Evolutionary conservation across 1,284 basidiomycete genomes (phyloP).

Genomic region (Cryptococcus sp.): DNA sequence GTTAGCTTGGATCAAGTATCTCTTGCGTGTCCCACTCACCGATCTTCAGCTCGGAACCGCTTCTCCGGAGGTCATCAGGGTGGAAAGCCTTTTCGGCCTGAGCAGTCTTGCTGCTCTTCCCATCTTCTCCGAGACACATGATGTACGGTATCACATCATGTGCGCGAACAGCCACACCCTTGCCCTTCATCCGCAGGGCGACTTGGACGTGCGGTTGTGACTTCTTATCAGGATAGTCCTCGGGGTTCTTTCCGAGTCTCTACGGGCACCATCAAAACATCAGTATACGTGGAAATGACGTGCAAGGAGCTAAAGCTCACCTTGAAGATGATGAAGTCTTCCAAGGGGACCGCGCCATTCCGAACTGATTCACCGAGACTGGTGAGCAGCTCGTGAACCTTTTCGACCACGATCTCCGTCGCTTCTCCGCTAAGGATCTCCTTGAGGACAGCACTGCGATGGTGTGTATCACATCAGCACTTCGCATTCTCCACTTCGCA

Average conservation of each 20-base stretch:
- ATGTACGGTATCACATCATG: constrained; percentile 97
- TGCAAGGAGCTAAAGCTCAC: constrained; percentile 53
- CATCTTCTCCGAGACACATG: constrained; percentile 80
- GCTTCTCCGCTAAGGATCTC: constrained; percentile 89
- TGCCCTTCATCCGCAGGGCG: constrained; percentile 84
- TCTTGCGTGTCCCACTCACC: constrained; percentile 58
- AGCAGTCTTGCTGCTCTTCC: constrained; percentile 69
- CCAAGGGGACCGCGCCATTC: constrained; percentile 73
- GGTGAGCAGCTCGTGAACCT: constrained; percentile 89
- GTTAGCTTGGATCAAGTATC: background rate
- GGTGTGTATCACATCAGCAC: constrained; percentile 3
- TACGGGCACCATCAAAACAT: constrained; percentile 43
- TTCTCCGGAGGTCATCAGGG: constrained; percentile 84
- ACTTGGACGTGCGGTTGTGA: constrained; percentile 96
- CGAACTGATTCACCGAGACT: constrained; percentile 75
- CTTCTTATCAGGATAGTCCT: constrained; percentile 95
- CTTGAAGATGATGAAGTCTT: constrained; percentile 95
- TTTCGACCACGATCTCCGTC: constrained; percentile 84
- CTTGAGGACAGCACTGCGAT: constrained; percentile 75
- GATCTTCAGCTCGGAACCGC: constrained; percentile 67
- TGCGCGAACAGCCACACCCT: constrained; percentile 73
- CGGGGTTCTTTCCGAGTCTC: constrained; percentile 91
- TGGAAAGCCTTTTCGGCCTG: constrained; percentile 92
- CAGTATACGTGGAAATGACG: background rate
- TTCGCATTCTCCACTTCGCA: background rate